These are phyloP conservation scores for Linum usitatissimum DNA, from an alignment of 345 rosid species.

Conservation along the genomic window DNA sequence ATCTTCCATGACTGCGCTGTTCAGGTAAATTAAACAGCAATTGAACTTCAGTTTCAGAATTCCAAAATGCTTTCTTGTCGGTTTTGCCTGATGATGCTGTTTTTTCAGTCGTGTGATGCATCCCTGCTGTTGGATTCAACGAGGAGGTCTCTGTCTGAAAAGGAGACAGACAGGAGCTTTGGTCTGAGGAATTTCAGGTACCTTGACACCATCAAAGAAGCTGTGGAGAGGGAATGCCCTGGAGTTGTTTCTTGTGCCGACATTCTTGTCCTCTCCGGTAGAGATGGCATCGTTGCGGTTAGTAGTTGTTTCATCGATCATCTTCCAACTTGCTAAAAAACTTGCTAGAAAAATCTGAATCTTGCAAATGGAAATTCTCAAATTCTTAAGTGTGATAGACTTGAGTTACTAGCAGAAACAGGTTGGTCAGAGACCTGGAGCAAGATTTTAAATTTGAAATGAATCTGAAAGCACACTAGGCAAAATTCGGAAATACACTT, in stretches of 20 bases:
- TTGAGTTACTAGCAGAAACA: too few species aligned
- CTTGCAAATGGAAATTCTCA: too few species aligned
- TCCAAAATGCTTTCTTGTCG: too few species aligned
- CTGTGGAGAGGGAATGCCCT: constrained; percentile 89
- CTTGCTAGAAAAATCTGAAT: neutral
- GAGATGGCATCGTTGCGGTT: constrained; percentile 74
- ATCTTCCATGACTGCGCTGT: constrained; percentile 99
- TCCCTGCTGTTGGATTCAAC: constrained; percentile 93
- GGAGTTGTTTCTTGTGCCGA: constrained; percentile 88
- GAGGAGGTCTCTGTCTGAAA: constrained; percentile 84
- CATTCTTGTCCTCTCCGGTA: constrained; percentile 73
- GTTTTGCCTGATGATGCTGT: neutral
- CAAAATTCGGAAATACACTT: too few species aligned
- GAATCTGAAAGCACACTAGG: too few species aligned
- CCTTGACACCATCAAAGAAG: constrained; percentile 83
- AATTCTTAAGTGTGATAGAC: too few species aligned
- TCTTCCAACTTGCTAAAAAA: neutral
- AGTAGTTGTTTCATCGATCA: constrained; percentile 10
- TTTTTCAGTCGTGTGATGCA: constrained; percentile 77
- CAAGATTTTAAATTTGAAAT: too few species aligned
- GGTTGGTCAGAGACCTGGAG: too few species aligned
- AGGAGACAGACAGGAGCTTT: constrained; percentile 92
- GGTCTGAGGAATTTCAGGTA: constrained; percentile 92
- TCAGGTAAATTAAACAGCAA: constrained; percentile 30
- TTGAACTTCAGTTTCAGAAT: neutral